A percentile compares a stretch with the other conserved stretches of the same genome.
Conservation (phyloP, 345 rosid species). For the Lenwebbia sp. region DNA sequence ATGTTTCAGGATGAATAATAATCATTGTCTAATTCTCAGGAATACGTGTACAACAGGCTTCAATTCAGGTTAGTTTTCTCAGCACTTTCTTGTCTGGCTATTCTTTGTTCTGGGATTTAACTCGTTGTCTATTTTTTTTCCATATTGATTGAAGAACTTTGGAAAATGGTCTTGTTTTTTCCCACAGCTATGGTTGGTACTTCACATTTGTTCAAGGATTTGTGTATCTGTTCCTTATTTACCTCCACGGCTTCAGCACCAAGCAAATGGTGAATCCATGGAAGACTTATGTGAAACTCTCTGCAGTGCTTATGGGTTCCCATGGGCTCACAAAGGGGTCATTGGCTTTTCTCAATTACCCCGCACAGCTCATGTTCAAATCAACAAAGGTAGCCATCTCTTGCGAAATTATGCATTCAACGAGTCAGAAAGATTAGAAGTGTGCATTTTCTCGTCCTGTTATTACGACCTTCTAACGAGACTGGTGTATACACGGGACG, state of each 20-base stretch:
- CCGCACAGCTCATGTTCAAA: conserved; percentile 91
- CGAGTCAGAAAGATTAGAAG: background rate
- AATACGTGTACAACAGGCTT: conserved; percentile 88
- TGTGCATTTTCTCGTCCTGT: background rate
- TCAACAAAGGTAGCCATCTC: conserved; percentile 70
- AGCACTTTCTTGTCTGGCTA: background rate
- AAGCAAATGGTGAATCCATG: conserved; percentile 93
- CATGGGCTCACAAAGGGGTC: conserved; percentile 96
- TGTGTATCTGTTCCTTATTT: conserved; percentile 74
- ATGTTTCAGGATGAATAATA: background rate
- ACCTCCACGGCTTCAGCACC: conserved; percentile 83
- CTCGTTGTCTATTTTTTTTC: background rate
- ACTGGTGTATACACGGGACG: background rate
- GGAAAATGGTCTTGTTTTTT: background rate
- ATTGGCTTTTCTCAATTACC: conserved; percentile 90
- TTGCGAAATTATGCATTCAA: background rate
- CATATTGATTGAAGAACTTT: background rate
- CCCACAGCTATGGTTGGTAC: conserved; percentile 91
- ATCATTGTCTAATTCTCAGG: conserved; percentile 31
- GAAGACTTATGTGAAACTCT: conserved; percentile 89
- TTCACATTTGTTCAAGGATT: conserved; percentile 98
- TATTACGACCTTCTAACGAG: background rate
- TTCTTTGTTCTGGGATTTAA: background rate
- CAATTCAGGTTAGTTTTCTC: conserved; percentile 53
- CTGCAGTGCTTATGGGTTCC: conserved; percentile 96